Conservation (phyloP, 306 rosid species). For the Leucaena leucocephala region DNA sequence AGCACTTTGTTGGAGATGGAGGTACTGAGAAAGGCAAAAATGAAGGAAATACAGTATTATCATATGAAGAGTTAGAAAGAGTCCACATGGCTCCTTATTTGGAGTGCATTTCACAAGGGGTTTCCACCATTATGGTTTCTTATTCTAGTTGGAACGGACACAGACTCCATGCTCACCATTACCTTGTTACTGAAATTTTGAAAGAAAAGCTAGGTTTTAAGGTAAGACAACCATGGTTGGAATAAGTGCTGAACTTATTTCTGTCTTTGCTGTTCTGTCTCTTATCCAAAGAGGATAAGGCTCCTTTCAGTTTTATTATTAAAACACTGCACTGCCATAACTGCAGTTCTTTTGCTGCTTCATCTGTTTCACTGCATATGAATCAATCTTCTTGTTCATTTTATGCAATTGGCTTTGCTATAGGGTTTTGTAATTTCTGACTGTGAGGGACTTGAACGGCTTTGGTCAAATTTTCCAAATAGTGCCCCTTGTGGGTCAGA, state of each 20-base stretch:
- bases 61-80: constrained; percentile 79
- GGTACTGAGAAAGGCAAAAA: constrained; percentile 78
- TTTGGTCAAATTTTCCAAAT: constrained; percentile 19
- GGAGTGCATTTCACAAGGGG: constrained; percentile 84
- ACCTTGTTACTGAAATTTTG: constrained; percentile 72
- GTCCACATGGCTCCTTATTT: constrained; percentile 82
- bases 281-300: constrained; percentile 3
- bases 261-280: constrained; percentile 15
- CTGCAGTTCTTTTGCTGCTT: constrained; percentile 3
- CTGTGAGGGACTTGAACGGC: constrained; percentile 78
- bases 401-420: constrained; percentile 25
- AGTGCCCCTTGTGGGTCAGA: constrained; percentile 56
- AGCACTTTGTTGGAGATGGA: constrained; percentile 96
- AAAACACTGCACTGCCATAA: background rate
- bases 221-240: constrained; percentile 42
- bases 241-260: background rate
- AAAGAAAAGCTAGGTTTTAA: constrained; percentile 79
- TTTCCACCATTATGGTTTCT: constrained; percentile 88
- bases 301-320: background rate
- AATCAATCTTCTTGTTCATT: background rate
- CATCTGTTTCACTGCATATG: constrained; percentile 17
- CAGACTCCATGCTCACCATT: constrained; percentile 62
- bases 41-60: constrained; percentile 70
- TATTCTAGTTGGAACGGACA: constrained; percentile 89
- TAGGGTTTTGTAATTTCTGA: constrained; percentile 89